Base-by-base conservation (phyloP, 1,139 yeast species). In the Hyphopichia wangnamkhiaoensis region DNA sequence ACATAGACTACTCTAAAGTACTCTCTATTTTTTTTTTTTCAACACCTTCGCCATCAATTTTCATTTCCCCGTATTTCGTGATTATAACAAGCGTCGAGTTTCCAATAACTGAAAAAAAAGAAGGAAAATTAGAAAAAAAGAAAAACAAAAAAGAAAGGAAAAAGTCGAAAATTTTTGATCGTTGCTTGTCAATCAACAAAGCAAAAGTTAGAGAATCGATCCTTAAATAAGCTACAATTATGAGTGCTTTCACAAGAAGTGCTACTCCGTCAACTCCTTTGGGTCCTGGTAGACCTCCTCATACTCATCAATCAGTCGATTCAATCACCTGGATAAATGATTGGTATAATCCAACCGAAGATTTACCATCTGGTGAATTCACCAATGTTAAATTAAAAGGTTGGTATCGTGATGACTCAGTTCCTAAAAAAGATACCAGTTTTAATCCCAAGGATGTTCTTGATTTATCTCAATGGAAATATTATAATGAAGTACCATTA, bases 311-410 rank as follows among this genome's bases (percentile, higher is more conserved):
- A 17, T 10, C 29, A 5, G 14, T 26, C 12, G 30, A 15, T 5
- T 23, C 30, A 9, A 18, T 18, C 8, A 28, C 37, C 3, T 72
- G 78, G 78, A 56, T 65, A 31, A 64, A 66, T 34, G 74, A 65
- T 40, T 69, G 75, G 75, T 67, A 65, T 50, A 49, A 53, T 20
- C 73, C 74, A 23, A 52, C 50, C 17, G 53, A 50, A 15, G 56
- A 48, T 34, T 27, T 34, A 7, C 17, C 28, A 9, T 30, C 38
- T 5, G 29, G n/a, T 4, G 38, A 35, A 10, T 18, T 31, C 13
- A 48, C 53, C 10, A 50, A 46, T n/a, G 37, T 57, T 15, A 58
- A 56, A 30, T 52, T 72, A 39, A 70, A 65, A 50, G 75, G 76
- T 7, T 72, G 78, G 78, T 59, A 56, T 48, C 66, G 62, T 47